Evolutionary conservation across 2,329 filamentous ascomycete genomes (phyloP).

Genomic region (Colletotrichum sp.): DNA sequence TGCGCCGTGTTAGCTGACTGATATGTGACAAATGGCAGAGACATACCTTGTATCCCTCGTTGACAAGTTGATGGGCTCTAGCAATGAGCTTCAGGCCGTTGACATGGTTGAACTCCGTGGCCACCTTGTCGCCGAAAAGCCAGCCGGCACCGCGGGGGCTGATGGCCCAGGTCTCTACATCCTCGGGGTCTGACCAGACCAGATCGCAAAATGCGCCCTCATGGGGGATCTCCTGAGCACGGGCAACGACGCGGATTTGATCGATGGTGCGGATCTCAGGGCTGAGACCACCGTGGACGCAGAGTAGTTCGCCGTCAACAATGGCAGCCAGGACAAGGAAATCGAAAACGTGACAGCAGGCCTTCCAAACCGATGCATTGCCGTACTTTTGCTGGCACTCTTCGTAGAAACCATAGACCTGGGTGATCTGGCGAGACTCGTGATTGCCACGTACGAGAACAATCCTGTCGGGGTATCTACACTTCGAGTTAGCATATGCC

Average conservation of each 20-base stretch:
- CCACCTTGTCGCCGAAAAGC: constrained; percentile 96
- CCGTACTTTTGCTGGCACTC: constrained; percentile 98
- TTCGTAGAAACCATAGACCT: constrained; percentile 99
- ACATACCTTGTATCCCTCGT: constrained; percentile 93
- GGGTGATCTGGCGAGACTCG: constrained; percentile 95
- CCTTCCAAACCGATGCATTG: constrained; percentile 99
- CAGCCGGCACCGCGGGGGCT: constrained; percentile 96
- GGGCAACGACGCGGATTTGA: constrained; percentile 97
- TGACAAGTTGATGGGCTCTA: constrained; percentile 96
- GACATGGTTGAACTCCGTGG: constrained; percentile 96
- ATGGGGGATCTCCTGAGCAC: constrained; percentile 96
- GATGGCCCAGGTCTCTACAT: constrained; percentile 94
- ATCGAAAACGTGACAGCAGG: constrained; percentile 99
- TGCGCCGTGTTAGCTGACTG: constrained; percentile 37
- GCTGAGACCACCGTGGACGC: constrained; percentile 90
- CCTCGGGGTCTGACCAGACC: constrained; percentile 98
- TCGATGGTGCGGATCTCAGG: constrained; percentile 96
- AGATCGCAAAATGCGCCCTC: constrained; percentile 98
- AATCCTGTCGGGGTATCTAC: constrained; percentile 90
- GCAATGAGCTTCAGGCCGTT: constrained; percentile 96
- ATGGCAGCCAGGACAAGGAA: constrained; percentile 96
- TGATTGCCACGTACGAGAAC: constrained; percentile 98
- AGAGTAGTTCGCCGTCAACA: constrained; percentile 98
- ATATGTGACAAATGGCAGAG: not conserved
- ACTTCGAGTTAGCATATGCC: constrained; percentile 24